A percentile compares a stretch with the other conserved stretches of the same genome.
phyloP scores from a whole-genome alignment of 83 land plant genomes.

The Picea abies region DNA sequence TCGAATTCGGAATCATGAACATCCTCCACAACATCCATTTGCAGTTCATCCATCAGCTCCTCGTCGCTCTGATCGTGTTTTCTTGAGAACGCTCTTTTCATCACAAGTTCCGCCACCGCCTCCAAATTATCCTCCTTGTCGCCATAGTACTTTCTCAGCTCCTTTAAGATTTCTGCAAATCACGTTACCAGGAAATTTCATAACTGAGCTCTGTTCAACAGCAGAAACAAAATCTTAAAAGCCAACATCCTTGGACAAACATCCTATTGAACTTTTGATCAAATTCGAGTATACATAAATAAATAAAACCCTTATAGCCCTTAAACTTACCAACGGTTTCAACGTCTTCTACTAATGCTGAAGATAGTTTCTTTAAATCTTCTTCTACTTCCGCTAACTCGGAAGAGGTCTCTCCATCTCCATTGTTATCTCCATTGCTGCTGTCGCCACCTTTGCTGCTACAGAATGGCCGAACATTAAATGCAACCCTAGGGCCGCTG shows the following conservation, averaged over 20 bases:
- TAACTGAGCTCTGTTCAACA: no score
- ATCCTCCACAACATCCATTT: conserved; percentile 17
- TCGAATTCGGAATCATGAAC: conserved; percentile 46
- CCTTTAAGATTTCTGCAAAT: conserved; percentile 19
- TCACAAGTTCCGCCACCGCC: conserved; percentile 17
- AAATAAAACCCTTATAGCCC: background rate
- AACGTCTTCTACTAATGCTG: background rate
- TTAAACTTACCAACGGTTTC: background rate
- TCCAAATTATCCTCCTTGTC: conserved; percentile 14
- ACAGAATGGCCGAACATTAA: background rate
- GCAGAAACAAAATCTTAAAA: no score
- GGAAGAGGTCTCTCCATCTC: background rate
- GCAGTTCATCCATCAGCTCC: conserved; percentile 37
- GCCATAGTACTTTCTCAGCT: conserved; percentile 16
- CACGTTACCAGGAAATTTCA: background rate
- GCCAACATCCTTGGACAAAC: no score
- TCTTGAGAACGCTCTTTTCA: conserved; percentile 7
- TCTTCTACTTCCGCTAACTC: background rate
- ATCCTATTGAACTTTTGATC: no score
- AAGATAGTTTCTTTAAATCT: background rate
- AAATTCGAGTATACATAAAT: no score
- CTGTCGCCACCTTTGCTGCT: background rate
- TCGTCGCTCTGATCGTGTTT: conserved; percentile 58
- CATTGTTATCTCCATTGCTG: background rate
- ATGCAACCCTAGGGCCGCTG: background rate